phyloP scores from a whole-genome alignment of 2,329 filamentous ascomycete species.

The Penicillium paneum region DNA sequence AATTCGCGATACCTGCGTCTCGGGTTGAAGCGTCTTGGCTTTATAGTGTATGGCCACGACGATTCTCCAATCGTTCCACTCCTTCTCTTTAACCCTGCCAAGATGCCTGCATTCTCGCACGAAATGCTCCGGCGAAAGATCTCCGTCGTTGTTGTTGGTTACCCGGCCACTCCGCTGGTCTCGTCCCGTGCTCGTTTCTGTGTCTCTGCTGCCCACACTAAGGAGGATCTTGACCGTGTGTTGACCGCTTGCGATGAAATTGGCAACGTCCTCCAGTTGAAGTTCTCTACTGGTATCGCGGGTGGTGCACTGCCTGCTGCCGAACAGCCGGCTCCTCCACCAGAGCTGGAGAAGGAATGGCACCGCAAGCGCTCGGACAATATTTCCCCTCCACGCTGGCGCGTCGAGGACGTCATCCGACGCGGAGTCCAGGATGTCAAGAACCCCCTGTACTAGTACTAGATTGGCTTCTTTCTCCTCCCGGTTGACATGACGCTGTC shows the following conservation, averaged over 20 bases:
- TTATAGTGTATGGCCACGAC: slow-evolving; percentile 95
- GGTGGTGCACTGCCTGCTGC: slow-evolving; percentile 77
- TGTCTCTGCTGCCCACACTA: slow-evolving; percentile 92
- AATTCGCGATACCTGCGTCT: slow-evolving; percentile 98
- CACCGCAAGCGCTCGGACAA: slow-evolving; percentile 51
- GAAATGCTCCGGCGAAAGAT: slow-evolving; percentile 99
- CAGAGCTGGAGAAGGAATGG: slow-evolving; percentile 70
- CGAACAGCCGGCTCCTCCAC: slow-evolving; percentile 59
- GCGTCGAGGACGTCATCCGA: slow-evolving; percentile 68
- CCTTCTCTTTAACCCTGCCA: slow-evolving; percentile 95
- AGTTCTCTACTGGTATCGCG: slow-evolving; percentile 94
- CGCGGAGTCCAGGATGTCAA: slow-evolving; percentile 74
- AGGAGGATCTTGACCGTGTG: slow-evolving; percentile 91
- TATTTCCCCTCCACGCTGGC: slow-evolving; percentile 71
- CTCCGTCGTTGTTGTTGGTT: slow-evolving; percentile 93
- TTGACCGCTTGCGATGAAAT: slow-evolving; percentile 88
- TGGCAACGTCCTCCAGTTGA: slow-evolving; percentile 86
- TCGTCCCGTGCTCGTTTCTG: slow-evolving; percentile 95
- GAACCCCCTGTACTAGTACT: slow-evolving; percentile 66
- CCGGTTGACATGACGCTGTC: slow-evolving; percentile 15
- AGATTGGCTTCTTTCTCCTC: slow-evolving; percentile 27
- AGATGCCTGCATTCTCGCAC: slow-evolving; percentile 97
- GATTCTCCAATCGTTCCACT: slow-evolving; percentile 96
- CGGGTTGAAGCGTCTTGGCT: slow-evolving; percentile 91
- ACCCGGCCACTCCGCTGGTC: slow-evolving; percentile 92